Evolutionary conservation across 257 asterid genomes (phyloP).

Genomic region (Fraxinus americana): DNA sequence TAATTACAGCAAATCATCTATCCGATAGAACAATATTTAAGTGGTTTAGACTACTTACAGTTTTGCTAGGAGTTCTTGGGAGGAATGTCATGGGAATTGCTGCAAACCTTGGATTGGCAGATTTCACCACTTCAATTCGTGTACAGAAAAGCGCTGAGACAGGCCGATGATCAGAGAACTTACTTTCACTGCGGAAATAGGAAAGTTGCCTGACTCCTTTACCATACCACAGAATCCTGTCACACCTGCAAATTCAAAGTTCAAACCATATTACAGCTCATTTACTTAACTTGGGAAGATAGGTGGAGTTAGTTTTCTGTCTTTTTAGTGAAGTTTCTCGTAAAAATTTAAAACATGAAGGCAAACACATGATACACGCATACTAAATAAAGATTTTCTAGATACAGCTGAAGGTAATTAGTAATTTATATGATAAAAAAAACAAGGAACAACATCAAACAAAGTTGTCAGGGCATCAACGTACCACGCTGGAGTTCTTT

Average conservation of each 20-base stretch:
- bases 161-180: conserved; percentile 93
- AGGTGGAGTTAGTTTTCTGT: not conserved
- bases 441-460: conserved; percentile 9
- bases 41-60: conserved; percentile 38
- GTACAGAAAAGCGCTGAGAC: conserved; percentile 86
- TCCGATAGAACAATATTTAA: not conserved
- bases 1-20: conserved; percentile 1
- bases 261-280: conserved; percentile 15
- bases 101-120: conserved; percentile 34
- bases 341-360: not conserved
- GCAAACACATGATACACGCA: not conserved
- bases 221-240: conserved; percentile 90
- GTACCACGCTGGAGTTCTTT: conserved; percentile 98
- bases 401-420: not conserved
- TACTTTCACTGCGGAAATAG: conserved; percentile 89
- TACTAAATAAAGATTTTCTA: conserved; percentile 9
- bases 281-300: conserved; percentile 18
- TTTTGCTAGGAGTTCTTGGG: conserved; percentile 36
- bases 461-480: conserved; percentile 22
- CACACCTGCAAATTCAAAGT: conserved; percentile 67
- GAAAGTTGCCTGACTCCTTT: conserved; percentile 85
- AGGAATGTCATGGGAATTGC: conserved; percentile 30
- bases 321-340: not conserved
- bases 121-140: conserved; percentile 45
- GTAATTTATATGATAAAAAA: not conserved